Conservation (phyloP, 169 alveolate genomes). For the Cryptosporidium sp. region DNA sequence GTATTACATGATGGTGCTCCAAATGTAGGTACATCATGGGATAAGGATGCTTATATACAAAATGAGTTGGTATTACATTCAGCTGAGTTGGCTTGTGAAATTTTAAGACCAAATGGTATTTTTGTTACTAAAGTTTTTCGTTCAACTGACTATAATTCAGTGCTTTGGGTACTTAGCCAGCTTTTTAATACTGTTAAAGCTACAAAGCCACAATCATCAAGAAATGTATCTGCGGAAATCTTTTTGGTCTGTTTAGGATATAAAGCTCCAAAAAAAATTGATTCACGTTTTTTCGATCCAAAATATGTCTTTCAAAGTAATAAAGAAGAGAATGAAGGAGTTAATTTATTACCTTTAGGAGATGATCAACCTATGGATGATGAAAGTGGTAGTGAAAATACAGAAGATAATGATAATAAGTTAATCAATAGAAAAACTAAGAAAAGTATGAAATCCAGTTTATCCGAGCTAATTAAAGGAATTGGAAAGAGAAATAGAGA, state of each 20-base stretch:
- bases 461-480: conserved; percentile 83
- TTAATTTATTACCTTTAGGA: background rate
- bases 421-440: conserved; percentile 57
- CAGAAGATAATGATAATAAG: conserved; percentile 70
- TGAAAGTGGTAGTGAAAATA: conserved; percentile 69
- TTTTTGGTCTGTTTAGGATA: conserved; percentile 95
- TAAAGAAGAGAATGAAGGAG: background rate
- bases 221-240: conserved; percentile 98
- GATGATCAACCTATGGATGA: conserved; percentile 31
- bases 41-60: conserved; percentile 97
- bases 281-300: conserved; percentile 96
- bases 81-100: conserved; percentile 91
- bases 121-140: conserved; percentile 94
- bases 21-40: conserved; percentile 98
- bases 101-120: conserved; percentile 86
- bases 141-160: conserved; percentile 95
- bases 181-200: conserved; percentile 96
- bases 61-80: conserved; percentile 95
- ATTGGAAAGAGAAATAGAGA: conserved; percentile 85
- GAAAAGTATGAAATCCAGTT: conserved; percentile 78
- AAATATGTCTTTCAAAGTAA: conserved; percentile 88
- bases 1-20: conserved; percentile 99
- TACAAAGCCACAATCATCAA: conserved; percentile 97
- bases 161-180: conserved; percentile 96
- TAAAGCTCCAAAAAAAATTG: conserved; percentile 93